A percentile compares a stretch with the other conserved stretches of the same genome.
Conservation (phyloP, 805 yeast genomes). For the Zygosaccharomyces lentus region DNA sequence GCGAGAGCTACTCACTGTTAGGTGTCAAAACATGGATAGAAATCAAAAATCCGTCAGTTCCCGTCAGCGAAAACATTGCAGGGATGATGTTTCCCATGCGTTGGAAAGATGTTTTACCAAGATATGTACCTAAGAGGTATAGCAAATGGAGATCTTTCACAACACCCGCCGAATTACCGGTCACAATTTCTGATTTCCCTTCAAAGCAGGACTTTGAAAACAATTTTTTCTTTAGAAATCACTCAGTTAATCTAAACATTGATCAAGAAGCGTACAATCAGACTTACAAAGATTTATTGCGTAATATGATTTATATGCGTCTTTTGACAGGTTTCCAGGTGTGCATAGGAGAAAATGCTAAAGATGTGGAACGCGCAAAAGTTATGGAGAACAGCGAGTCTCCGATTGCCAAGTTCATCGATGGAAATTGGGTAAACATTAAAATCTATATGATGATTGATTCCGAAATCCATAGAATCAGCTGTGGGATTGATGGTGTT, state of each 20-base stretch:
- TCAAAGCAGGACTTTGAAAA: slow-evolving; percentile 58
- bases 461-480: slow-evolving; percentile 80
- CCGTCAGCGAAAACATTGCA: slow-evolving; percentile 50
- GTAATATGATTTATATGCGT: slow-evolving; percentile 83
- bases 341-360: slow-evolving; percentile 67
- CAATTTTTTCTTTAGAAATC: slow-evolving; percentile 77
- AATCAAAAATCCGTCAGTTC: slow-evolving; percentile 73
- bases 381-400: slow-evolving; percentile 45
- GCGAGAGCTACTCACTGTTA: not conserved
- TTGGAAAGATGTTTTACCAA: slow-evolving; percentile 90
- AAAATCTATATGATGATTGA: slow-evolving; percentile 72
- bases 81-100: slow-evolving; percentile 65
- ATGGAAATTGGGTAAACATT: slow-evolving; percentile 46
- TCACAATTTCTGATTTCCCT: slow-evolving; percentile 77
- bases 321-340: slow-evolving; percentile 87
- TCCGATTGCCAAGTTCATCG: slow-evolving; percentile 53
- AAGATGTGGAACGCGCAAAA: slow-evolving; percentile 49
- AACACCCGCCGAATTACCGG: slow-evolving; percentile 90
- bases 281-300: slow-evolving; percentile 58
- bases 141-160: slow-evolving; percentile 92
- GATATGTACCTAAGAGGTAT: slow-evolving; percentile 55
- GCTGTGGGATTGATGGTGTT: slow-evolving; percentile 64
- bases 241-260: slow-evolving; percentile 63
- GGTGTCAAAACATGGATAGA: slow-evolving; percentile 49
- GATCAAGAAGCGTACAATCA: slow-evolving; percentile 48